phyloP scores from a whole-genome alignment of 495 filamentous ascomycete species.

The Pseudevernia furfuracea region DNA sequence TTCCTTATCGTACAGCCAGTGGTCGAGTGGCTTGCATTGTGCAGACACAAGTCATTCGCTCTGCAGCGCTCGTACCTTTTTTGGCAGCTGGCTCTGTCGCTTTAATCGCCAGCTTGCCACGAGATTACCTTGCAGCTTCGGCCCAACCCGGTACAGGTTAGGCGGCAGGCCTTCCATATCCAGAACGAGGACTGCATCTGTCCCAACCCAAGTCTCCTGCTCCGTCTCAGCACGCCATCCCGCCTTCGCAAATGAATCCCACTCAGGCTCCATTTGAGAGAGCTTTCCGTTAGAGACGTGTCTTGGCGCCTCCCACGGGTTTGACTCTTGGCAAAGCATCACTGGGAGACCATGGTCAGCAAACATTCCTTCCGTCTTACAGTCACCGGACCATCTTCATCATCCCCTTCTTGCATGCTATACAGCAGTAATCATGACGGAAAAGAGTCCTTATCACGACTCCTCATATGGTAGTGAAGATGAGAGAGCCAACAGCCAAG shows the following conservation, averaged over 20 bases:
- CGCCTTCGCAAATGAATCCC: neutral
- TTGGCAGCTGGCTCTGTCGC: neutral
- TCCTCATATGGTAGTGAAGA: slow-evolving; percentile 4
- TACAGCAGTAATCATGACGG: neutral
- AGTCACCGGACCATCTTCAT: neutral
- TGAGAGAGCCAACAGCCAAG: slow-evolving; percentile 4
- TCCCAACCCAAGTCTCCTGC: neutral
- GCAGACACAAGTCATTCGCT: neutral
- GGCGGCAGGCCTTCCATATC: neutral
- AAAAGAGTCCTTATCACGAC: slow-evolving; percentile 6
- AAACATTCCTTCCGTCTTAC: neutral
- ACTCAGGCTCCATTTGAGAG: neutral
- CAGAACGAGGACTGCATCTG: neutral
- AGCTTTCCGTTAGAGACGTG: neutral
- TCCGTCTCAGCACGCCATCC: neutral
- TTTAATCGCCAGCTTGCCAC: neutral
- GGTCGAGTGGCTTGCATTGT: neutral
- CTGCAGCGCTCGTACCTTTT: neutral
- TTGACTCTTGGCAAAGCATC: neutral
- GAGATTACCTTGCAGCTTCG: neutral
- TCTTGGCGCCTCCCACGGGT: neutral
- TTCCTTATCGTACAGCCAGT: neutral
- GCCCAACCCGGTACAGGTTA: neutral
- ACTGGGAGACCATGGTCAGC: neutral
- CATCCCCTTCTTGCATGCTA: neutral